Base-by-base conservation (phyloP, 495 filamentous ascomycete genomes). In the Lepraria neglecta region DNA sequence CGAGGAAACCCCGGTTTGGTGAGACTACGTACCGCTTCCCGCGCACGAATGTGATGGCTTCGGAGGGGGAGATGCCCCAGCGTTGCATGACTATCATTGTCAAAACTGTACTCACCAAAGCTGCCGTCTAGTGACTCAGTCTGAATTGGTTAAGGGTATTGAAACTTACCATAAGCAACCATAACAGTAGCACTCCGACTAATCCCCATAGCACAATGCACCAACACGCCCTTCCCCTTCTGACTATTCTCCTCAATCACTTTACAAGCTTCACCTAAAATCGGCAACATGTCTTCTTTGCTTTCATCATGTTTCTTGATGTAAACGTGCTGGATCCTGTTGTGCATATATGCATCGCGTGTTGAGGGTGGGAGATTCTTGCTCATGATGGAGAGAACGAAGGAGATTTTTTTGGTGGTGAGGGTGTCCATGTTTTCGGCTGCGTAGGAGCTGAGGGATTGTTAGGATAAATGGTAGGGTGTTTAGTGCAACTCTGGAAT, bases 171-270 rank as follows among this genome's bases (percentile, higher is more conserved):
- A 56, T 56, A 62, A 47, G 43, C 60, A 31, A 44, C 45, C 7
- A 62, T 43, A 11, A 62, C 21, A 45, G 42, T 62, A 0, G 52
- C 60, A 50, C 60, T 62, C 19, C 60, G 40, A 51, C 60, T 62
- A 7, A 62, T 35, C 0, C 60, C 60, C 60, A 62, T 62, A n/a
- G 44, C 43, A 51, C 60, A 62, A 48, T 62, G 60, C 42, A 62
- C 52, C 40, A 62, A 28, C 33, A 62, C 51, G 40, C 44, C 45
- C 31, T 30, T 46, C 0, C 52, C 60, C 51, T 24, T 38, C 19
- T 42, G 38, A 6, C 42, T 47, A 38, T 43, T 55, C 15, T 50
- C 31, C 52, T 62, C 60, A 31, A 62, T 56, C 21, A 62, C 19
- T 27, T 6, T 40, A 15, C 60, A 62, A n/a, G 45, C n/a, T 15